Conservation (phyloP, 2,329 filamentous ascomycete species). For the Metarhizium humberi region DNA sequence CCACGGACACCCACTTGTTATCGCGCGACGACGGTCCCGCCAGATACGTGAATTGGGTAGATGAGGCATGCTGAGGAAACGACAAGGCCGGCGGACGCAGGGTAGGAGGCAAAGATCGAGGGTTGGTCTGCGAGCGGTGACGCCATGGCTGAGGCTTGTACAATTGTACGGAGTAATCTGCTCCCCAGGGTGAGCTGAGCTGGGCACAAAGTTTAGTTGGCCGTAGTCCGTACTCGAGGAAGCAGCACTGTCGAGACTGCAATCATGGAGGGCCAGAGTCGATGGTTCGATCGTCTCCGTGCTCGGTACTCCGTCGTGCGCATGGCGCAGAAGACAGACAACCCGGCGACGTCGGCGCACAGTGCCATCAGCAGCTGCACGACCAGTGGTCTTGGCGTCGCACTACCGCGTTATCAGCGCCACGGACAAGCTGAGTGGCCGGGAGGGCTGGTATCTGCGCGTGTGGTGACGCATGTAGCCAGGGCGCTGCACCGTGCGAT, state of each 20-base stretch:
- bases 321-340: not conserved
- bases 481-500: not conserved
- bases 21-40: not conserved
- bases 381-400: constrained; percentile 5
- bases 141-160: not conserved
- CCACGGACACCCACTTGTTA: not conserved
- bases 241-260: too few species aligned
- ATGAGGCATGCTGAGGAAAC: too few species aligned
- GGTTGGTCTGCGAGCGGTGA: too few species aligned
- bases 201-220: not conserved
- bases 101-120: too few species aligned
- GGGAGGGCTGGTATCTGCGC: not conserved
- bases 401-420: constrained; percentile 4
- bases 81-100: not conserved
- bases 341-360: not conserved
- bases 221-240: too few species aligned
- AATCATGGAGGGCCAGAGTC: not conserved
- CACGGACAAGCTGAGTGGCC: not conserved
- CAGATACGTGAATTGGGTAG: too few species aligned
- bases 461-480: not conserved
- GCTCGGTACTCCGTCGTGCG: not conserved
- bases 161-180: too few species aligned
- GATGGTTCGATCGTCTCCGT: too few species aligned
- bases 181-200: not conserved
- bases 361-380: not conserved